Evolutionary conservation across 306 rosid species (phyloP).

Genomic region (Astragalus membranaceus): DNA sequence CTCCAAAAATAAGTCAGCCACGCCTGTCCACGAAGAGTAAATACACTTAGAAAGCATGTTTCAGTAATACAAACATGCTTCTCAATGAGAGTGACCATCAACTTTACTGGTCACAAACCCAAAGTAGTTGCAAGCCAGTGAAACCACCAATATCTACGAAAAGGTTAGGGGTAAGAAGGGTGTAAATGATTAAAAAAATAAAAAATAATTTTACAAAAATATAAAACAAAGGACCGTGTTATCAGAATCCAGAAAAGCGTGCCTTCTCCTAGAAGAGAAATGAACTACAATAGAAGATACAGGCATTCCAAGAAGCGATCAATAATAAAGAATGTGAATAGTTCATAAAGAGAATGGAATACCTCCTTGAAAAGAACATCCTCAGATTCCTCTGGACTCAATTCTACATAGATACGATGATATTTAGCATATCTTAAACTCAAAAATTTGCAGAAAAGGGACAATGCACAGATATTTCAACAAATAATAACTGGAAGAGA

Average conservation of each 20-base stretch:
- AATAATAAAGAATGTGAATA: background rate
- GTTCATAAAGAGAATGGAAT: conserved; percentile 17
- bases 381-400: conserved; percentile 95
- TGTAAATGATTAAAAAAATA: background rate
- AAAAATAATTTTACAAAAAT: background rate
- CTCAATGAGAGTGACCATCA: conserved; percentile 4
- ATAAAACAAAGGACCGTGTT: background rate
- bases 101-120: conserved; percentile 3
- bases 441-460: conserved; percentile 20
- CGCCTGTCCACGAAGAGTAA: conserved; percentile 44
- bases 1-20: conserved; percentile 99
- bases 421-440: conserved; percentile 16
- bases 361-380: conserved; percentile 99
- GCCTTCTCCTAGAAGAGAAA: background rate
- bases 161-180: conserved; percentile 1
- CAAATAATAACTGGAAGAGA: conserved; percentile 11
- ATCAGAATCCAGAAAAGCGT: conserved; percentile 13
- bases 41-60: conserved; percentile 21
- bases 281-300: background rate
- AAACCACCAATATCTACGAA: conserved; percentile 2
- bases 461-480: background rate
- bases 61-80: conserved; percentile 8
- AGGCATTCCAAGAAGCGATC: background rate
- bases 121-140: background rate
- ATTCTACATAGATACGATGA: conserved; percentile 45